phyloP scores from a whole-genome alignment of 73 alveolate species.

The Tetrahymena thermophila region DNA sequence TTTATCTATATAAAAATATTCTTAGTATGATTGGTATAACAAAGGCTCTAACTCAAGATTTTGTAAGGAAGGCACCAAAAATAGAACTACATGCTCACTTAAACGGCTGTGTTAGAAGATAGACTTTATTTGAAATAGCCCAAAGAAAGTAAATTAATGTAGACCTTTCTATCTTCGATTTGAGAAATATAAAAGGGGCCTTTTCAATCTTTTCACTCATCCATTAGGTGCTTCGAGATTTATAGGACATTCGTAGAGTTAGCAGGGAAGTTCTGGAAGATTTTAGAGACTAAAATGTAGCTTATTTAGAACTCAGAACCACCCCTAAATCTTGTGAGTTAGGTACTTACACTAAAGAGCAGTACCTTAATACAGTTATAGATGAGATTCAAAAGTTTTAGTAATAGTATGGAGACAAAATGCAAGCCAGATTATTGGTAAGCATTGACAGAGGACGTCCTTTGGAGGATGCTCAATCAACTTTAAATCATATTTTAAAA shows the following conservation, averaged over 20 bases:
- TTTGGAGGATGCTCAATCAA: conserved; percentile 64
- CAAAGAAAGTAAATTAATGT: conserved; percentile 51
- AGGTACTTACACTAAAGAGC: conserved; percentile 48
- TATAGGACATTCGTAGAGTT: conserved; percentile 52
- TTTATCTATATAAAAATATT: not conserved
- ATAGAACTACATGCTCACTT: conserved; percentile 91
- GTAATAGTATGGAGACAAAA: conserved; percentile 23
- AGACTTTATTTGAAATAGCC: conserved; percentile 75
- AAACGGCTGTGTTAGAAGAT: conserved; percentile 78
- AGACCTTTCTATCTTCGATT: conserved; percentile 45
- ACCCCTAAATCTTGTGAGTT: conserved; percentile 74
- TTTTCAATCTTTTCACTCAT: conserved; percentile 68
- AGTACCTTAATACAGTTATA: conserved; percentile 61
- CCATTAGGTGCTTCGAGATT: conserved; percentile 52
- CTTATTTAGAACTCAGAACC: conserved; percentile 81
- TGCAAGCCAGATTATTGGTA: conserved; percentile 61
- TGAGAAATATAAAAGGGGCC: conserved; percentile 51
- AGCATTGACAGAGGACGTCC: conserved; percentile 68
- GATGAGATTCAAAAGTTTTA: conserved; percentile 32
- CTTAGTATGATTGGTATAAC: not conserved
- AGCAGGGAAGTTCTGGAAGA: conserved; percentile 81
- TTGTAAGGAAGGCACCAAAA: conserved; percentile 11
- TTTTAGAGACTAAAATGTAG: conserved; percentile 65
- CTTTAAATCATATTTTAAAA: conserved; percentile 53
- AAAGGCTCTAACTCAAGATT: not conserved